These are phyloP conservation scores for Aurifilum marmelostoma DNA, from an alignment of 2,329 filamentous ascomycete species.

Conservation along the genomic window DNA sequence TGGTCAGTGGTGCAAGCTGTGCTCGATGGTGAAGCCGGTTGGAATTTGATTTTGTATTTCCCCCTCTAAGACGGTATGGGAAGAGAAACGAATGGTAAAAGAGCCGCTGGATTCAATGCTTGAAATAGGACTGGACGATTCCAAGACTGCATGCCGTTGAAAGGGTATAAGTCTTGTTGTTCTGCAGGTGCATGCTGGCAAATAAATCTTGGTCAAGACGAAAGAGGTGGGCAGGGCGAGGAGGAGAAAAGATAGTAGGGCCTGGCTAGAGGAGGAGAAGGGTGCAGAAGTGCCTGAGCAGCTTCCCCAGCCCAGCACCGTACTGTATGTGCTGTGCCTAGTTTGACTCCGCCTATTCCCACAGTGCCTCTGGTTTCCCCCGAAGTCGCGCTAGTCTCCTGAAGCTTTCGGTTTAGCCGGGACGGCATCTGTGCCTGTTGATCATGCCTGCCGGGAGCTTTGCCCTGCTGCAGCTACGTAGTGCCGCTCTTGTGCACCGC, in stretches of 20 bases:
- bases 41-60: background rate
- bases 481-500: too few relatives aligned
- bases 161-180: constrained; percentile 1
- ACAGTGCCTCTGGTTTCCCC: background rate
- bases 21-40: constrained; percentile 13
- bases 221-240: constrained; percentile 1
- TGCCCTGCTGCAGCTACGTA: background rate
- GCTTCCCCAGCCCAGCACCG: constrained; percentile 1
- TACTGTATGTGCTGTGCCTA: background rate
- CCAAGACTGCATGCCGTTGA: constrained; percentile 5
- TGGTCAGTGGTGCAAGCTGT: background rate
- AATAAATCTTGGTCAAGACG: constrained; percentile 3
- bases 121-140: constrained; percentile 4
- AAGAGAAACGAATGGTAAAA: background rate
- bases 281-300: background rate
- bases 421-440: background rate
- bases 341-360: background rate
- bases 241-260: background rate
- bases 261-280: background rate
- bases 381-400: background rate
- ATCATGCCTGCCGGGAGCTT: background rate
- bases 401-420: background rate
- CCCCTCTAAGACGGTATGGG: constrained; percentile 8
- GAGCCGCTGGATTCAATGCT: constrained; percentile 6
- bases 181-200: constrained; percentile 24